phyloP scores from a whole-genome alignment of 768 basidiomycete species.

The Lentinula aciculospora region DNA sequence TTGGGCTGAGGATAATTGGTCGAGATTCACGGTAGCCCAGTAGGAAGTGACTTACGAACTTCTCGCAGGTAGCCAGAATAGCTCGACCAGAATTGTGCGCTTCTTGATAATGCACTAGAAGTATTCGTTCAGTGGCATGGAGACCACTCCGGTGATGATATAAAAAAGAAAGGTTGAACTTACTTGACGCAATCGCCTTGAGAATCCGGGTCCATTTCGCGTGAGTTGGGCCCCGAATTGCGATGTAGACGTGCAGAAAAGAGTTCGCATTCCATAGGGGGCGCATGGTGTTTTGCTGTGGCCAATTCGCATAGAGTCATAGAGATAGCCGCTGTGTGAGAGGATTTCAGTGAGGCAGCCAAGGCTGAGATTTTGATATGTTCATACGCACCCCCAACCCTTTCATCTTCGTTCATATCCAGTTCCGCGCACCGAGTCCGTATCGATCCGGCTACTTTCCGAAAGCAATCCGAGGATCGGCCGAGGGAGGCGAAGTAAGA shows the following conservation, averaged over 20 bases:
- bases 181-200: conserved; percentile 53
- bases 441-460: conserved; percentile 41
- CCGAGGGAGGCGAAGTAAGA: neutral
- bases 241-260: conserved; percentile 20
- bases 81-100: conserved; percentile 81
- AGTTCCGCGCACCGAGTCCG: conserved; percentile 47
- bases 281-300: conserved; percentile 61
- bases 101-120: conserved; percentile 63
- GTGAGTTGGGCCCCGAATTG: neutral
- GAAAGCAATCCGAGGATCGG: conserved; percentile 54
- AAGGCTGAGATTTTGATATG: neutral
- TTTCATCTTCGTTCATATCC: conserved; percentile 53
- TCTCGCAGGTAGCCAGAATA: conserved; percentile 82
- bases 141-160: neutral
- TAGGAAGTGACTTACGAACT: conserved; percentile 45
- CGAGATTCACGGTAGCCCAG: neutral
- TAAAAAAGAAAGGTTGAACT: conserved; percentile 9
- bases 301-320: conserved; percentile 80
- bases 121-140: neutral
- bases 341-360: neutral
- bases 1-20: conserved; percentile 43
- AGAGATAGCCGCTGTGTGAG: conserved; percentile 56
- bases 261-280: conserved; percentile 58
- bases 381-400: conserved; percentile 46
- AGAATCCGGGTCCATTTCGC: neutral